Evolutionary conservation across 2,329 filamentous ascomycete species (phyloP), one percentile per base, ranked within the genome.

Genomic region (Colletotrichum incanum): DNA sequence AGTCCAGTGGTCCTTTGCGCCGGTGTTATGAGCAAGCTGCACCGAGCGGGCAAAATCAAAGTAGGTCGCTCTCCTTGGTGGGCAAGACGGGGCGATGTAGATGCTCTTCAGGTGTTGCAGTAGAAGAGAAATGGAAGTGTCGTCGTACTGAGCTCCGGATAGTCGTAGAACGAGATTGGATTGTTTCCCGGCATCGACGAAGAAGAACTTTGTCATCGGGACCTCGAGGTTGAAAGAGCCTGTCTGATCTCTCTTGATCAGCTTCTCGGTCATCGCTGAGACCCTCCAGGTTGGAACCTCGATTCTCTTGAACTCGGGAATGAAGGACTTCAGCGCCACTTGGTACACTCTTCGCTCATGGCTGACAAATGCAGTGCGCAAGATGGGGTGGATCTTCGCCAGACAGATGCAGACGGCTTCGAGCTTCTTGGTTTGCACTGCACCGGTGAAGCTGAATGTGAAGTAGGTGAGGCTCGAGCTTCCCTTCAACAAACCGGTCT

Each of bases 281-380:
- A 89, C 79, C 4, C 82, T 79, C 76, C 81, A 83, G 16, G 78
- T 77, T 1, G 84, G 79, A 56, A 83, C 86, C 18, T 82, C 77
- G n/a, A 83, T 78, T 3, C 82, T 82, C 68, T 82, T 78, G 73
- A 88, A 88, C 1, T 85, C 82, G 1, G 85, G 81, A 2, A 77
- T 79, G 74, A 82, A 84, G 2, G 82, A 81, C 59, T 82, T 82
- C 45, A 87, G 77, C 43, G 85, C 83, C 0, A 86, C 85, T 76
- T 89, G 87, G 74, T 85, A 88, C 0, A 88, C 80, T 2, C 80
- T 81, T 8, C 86, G 82, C 14, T 84, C 82, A 58, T 87, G 82
- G 0, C 82, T 78, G 2, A 87, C 81, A 66, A 91, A 91, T 0
- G 86, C 84, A 0, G 89, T 90, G 28, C 88, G 86, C 9, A 91